Evolutionary conservation across 2,329 filamentous ascomycete genomes (phyloP), one percentile per base, ranked within the genome.

Genomic region (Botrytis hyacinthi): DNA sequence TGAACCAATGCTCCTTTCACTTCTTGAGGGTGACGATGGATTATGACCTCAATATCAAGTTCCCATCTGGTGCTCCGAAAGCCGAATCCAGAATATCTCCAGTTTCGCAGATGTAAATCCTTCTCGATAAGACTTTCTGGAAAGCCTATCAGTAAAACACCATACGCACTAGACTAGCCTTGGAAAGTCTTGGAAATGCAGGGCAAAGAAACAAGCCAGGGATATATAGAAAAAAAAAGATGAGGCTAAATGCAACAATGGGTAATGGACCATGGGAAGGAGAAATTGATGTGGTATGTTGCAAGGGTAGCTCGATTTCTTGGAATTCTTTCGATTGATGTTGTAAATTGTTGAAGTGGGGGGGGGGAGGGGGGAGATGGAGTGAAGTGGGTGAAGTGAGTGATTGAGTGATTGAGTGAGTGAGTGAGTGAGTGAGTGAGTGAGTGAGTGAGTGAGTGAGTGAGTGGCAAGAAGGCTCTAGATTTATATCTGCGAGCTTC

Each of bases 101-200:
- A 29, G 51, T 18, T 57, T 57, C 51, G n/a, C n/a, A 57, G 51
- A 7, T 44, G 62, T 37, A 48, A 29, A 48, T 48, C 62, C 42
- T 14, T 29, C 9, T 54, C 46, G 65, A 68, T 68, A 68, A 68
- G 46, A 57, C 9, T 57, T 57, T 57, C 48, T 42, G 26, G n/a
- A 68, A 57, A 68, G 66, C 37, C 48, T 68, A 68, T 42, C 66
- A 57, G 35, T 68, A 57, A 68, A 68, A 68, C 66, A 57, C 35
- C 16, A 16, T 20, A 12, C 37, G 66, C 35, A 68, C 51, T 68
- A 68, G 37, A 42, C 35, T 40, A 22, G 66, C 48, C 66, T 68
- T 57, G 66, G 66, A 42, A 26, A 67, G 48, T 68, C 66, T 68
- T 68, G 66, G 66, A 57, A 42, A 68, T 57, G 66, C 66, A 68